phyloP scores from a whole-genome alignment of 805 yeast genomes.

The Diddensiella santjacobensis region DNA sequence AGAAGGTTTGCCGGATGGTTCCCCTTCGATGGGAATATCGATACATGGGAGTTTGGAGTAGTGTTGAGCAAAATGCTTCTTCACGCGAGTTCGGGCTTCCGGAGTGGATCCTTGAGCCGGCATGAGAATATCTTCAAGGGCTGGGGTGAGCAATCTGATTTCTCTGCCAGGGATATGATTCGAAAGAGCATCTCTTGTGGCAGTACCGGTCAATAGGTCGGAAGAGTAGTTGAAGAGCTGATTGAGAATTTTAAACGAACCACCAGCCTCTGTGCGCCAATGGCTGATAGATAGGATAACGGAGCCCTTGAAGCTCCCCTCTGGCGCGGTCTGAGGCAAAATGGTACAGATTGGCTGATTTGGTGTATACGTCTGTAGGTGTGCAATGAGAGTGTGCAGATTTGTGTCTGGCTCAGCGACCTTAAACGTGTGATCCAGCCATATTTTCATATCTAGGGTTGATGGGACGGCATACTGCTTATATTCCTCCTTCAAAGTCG shows the following conservation, averaged over 20 bases:
- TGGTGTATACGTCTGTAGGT: neutral
- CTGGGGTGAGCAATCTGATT: neutral
- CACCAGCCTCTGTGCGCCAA: neutral
- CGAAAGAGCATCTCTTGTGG: neutral
- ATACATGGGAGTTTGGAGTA: neutral
- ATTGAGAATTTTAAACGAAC: neutral
- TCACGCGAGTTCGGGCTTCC: neutral
- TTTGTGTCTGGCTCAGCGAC: neutral
- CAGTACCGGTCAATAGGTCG: neutral
- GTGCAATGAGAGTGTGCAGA: neutral
- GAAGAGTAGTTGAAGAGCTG: neutral
- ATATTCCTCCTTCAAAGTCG: neutral
- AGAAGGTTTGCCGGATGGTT: neutral
- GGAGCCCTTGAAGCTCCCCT: neutral
- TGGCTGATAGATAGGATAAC: neutral
- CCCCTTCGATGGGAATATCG: neutral
- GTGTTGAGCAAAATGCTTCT: neutral
- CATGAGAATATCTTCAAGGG: neutral
- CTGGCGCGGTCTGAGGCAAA: neutral
- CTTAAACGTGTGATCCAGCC: neutral
- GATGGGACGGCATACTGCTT: neutral
- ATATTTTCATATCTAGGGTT: neutral
- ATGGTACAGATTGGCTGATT: neutral
- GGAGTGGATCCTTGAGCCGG: neutral
- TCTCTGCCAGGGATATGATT: neutral